These are phyloP conservation scores for Leccinum olivaceoglutinosum DNA, from an alignment of 1,284 basidiomycete species.

Conservation along the genomic window DNA sequence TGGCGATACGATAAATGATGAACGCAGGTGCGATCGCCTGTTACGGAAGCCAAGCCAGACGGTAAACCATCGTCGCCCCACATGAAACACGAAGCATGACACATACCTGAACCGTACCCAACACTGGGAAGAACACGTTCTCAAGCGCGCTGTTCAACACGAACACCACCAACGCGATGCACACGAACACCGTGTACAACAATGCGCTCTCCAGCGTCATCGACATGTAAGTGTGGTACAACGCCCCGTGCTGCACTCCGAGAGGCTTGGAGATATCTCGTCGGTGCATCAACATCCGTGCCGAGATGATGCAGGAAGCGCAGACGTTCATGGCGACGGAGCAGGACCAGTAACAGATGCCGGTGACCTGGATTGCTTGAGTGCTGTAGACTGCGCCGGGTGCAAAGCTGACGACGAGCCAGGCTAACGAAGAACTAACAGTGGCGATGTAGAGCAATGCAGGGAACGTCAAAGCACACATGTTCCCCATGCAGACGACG, in stretches of 20 bases:
- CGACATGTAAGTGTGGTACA: constrained; percentile 21
- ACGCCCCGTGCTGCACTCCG: constrained; percentile 11
- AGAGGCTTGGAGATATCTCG: constrained; percentile 6
- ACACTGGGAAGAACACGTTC: constrained; percentile 17
- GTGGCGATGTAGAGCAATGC: constrained; percentile 16
- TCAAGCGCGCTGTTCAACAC: constrained; percentile 14
- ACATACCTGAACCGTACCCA: constrained; percentile 20
- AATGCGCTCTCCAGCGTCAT: constrained; percentile 24
- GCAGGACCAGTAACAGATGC: constrained; percentile 13
- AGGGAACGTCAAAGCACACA: background rate
- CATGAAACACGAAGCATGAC: background rate
- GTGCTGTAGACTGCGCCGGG: constrained; percentile 15
- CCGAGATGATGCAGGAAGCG: constrained; percentile 14
- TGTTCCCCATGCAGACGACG: constrained; percentile 16
- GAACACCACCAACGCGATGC: constrained; percentile 14
- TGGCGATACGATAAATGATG: constrained; percentile 21
- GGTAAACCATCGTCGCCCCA: background rate
- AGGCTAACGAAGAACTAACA: constrained; percentile 15
- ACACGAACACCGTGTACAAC: constrained; percentile 17
- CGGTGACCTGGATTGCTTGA: constrained; percentile 12
- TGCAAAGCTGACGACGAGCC: constrained; percentile 7
- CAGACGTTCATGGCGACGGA: constrained; percentile 15
- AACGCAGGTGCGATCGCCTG: constrained; percentile 17
- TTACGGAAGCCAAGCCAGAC: background rate
- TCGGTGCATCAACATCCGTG: constrained; percentile 16